A percentile compares a stretch with the other conserved stretches of the same genome.
phyloP scores from a whole-genome alignment of 805 yeast genomes.

The Wickerhamomyces kurtzmanii region DNA sequence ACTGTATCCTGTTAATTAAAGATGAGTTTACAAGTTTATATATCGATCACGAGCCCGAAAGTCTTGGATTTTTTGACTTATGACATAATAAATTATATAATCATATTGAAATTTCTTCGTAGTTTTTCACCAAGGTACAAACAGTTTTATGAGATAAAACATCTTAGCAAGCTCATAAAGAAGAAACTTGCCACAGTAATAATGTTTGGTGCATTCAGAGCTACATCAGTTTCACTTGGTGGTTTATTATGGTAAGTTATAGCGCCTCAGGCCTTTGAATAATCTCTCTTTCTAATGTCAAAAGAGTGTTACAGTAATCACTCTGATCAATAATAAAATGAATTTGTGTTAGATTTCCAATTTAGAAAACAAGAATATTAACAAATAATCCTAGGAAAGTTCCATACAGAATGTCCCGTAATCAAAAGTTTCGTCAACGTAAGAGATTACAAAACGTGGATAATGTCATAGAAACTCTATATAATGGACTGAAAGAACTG shows the following conservation, averaged over 20 bases:
- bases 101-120: too few relatives aligned
- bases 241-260: constrained; percentile 61
- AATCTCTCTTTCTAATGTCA: background rate
- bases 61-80: too few relatives aligned
- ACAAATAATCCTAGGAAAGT: constrained; percentile 37
- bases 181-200: too few relatives aligned
- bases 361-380: background rate
- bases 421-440: constrained; percentile 80
- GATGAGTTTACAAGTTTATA: too few relatives aligned
- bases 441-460: constrained; percentile 78
- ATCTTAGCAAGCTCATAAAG: too few relatives aligned
- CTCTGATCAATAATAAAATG: constrained; percentile 1
- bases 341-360: constrained; percentile 1
- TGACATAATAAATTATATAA: too few relatives aligned
- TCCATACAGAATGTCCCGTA: constrained; percentile 69
- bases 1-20: too few relatives aligned
- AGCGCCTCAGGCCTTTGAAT: background rate
- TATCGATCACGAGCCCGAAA: too few relatives aligned
- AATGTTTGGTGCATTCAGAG: constrained; percentile 70
- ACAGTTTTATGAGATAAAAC: too few relatives aligned
- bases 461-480: constrained; percentile 57
- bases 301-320: background rate
- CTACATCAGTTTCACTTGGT: constrained; percentile 46
- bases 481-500: constrained; percentile 31
- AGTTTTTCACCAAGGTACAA: too few relatives aligned